Evolutionary conservation across 805 yeast genomes (phyloP).

Genomic region (Saccharomycopsis fermentans): DNA sequence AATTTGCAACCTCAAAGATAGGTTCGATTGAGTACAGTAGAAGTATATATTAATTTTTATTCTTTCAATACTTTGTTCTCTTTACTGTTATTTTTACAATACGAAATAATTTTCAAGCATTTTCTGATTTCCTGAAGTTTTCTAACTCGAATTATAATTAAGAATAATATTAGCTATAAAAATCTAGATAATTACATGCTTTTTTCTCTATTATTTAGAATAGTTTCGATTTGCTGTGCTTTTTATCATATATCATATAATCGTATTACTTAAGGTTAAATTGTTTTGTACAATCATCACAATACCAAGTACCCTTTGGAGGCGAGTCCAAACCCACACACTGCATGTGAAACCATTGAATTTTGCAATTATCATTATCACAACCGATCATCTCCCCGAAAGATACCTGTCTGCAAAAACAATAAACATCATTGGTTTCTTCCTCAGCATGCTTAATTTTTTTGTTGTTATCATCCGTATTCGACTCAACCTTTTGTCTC

Average conservation of each 20-base stretch:
- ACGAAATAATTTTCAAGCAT: no score
- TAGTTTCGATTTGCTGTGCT: neutral
- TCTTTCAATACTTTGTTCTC: no score
- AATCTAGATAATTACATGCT: no score
- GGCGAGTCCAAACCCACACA: constrained; percentile 86
- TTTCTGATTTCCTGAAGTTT: no score
- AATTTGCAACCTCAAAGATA: no score
- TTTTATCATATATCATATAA: neutral
- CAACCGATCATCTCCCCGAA: constrained; percentile 99
- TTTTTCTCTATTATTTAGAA: no score
- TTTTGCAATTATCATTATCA: constrained; percentile 76
- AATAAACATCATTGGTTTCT: constrained; percentile 24
- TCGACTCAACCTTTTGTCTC: neutral
- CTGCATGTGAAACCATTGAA: constrained; percentile 51
- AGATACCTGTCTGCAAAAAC: constrained; percentile 94
- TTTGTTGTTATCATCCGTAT: neutral
- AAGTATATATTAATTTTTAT: no score
- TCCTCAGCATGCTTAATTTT: constrained; percentile 12
- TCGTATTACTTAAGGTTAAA: constrained; percentile 23
- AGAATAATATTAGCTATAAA: no score
- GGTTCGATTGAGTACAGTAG: no score
- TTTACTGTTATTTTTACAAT: no score
- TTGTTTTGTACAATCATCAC: constrained; percentile 70
- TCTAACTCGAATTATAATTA: no score
- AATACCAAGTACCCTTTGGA: constrained; percentile 91